These are phyloP conservation scores for Astrothelium subdiscretum DNA, from an alignment of 495 filamentous ascomycete species.

Conservation along the genomic window DNA sequence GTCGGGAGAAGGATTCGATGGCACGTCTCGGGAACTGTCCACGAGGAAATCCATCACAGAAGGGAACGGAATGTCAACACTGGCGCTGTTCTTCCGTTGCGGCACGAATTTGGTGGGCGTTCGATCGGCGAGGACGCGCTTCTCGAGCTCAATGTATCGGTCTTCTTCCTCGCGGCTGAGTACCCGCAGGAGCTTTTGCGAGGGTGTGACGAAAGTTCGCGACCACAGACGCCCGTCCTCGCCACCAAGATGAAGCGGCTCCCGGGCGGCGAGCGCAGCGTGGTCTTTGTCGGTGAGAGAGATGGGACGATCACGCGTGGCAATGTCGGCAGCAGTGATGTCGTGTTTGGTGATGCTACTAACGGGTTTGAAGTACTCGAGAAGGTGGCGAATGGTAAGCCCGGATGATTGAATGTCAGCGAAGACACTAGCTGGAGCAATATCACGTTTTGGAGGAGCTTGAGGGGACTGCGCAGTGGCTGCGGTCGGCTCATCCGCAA, in stretches of 20 bases:
- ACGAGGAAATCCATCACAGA: not conserved
- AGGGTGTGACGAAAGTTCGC: constrained; percentile 61
- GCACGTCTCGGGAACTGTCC: not conserved
- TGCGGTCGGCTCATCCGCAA: not conserved
- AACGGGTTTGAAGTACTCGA: constrained; percentile 7
- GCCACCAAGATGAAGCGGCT: constrained; percentile 33
- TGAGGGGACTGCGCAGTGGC: constrained; percentile 9
- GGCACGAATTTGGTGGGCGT: not conserved
- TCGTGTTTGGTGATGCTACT: constrained; percentile 8
- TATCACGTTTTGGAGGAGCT: constrained; percentile 8
- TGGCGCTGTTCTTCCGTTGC: not conserved
- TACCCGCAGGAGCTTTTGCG: constrained; percentile 65
- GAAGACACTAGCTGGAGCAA: constrained; percentile 12
- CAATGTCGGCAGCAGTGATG: constrained; percentile 5
- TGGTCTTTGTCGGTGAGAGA: constrained; percentile 21
- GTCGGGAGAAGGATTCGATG: not conserved
- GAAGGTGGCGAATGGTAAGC: constrained; percentile 10
- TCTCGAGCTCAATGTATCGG: constrained; percentile 63
- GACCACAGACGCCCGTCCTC: constrained; percentile 20
- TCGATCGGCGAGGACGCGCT: constrained; percentile 29
- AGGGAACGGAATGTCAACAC: not conserved
- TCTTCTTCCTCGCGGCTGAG: constrained; percentile 66
- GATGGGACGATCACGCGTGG: constrained; percentile 12
- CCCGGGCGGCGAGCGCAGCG: constrained; percentile 24
- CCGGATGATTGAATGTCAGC: constrained; percentile 13